Evolutionary conservation across 2,329 filamentous ascomycete species (phyloP).

Genomic region (Berkeleyomyces basicola): DNA sequence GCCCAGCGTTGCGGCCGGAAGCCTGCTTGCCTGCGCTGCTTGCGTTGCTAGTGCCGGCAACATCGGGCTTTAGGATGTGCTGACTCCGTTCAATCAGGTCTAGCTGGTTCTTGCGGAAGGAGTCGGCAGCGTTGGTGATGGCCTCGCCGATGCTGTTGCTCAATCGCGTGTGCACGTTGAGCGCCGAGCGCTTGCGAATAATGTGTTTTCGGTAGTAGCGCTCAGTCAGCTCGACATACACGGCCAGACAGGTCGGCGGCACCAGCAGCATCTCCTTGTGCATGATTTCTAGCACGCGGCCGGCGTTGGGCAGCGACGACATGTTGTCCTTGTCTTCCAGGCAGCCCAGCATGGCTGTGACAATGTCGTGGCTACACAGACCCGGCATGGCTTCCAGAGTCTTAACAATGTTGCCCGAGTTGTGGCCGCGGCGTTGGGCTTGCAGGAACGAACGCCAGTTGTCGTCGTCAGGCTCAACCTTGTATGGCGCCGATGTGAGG

Average conservation of each 20-base stretch:
- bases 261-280: constrained; percentile 15
- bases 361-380: constrained; percentile 7
- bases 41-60: neutral
- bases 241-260: constrained; percentile 3
- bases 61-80: neutral
- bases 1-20: neutral
- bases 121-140: neutral
- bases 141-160: neutral
- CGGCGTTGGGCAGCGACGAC: constrained; percentile 49
- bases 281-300: constrained; percentile 48
- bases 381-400: constrained; percentile 43
- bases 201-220: constrained; percentile 8
- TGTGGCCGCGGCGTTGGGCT: constrained; percentile 46
- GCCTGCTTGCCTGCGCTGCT: neutral
- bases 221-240: constrained; percentile 7
- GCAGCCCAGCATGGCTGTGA: constrained; percentile 28
- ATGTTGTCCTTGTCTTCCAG: constrained; percentile 59
- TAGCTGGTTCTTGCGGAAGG: constrained; percentile 6
- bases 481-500: constrained; percentile 39
- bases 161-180: neutral
- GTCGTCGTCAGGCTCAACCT: constrained; percentile 52
- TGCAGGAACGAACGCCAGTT: constrained; percentile 56
- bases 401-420: constrained; percentile 43
- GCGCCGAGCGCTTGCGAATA: neutral
- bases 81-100: constrained; percentile 6